Conservation (phyloP, 1,284 basidiomycete species). For the Ustilago crameri region DNA sequence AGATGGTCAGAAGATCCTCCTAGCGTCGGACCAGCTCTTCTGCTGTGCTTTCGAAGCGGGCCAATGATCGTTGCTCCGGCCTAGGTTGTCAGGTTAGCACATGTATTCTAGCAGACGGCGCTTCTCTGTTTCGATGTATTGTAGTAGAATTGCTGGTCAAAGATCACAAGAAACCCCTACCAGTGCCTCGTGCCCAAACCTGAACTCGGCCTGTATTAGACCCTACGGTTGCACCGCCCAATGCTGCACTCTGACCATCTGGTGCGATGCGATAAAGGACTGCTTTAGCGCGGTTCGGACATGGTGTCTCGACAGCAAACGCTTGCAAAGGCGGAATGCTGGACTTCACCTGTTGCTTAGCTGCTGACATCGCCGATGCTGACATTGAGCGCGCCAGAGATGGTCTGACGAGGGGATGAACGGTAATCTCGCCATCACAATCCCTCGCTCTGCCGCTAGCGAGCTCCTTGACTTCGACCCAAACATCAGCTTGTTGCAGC, state of each 20-base stretch:
- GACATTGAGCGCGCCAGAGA: conserved; percentile 26
- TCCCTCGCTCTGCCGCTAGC: conserved; percentile 49
- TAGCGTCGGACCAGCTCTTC: conserved; percentile 79
- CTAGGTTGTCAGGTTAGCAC: background rate
- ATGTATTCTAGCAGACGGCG: conserved; percentile 16
- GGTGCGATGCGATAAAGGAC: conserved; percentile 47
- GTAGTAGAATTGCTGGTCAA: background rate
- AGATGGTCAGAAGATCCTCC: conserved; percentile 80
- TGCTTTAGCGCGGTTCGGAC: conserved; percentile 39
- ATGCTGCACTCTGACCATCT: conserved; percentile 44
- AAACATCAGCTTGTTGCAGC: conserved; percentile 38
- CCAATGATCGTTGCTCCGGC: conserved; percentile 5
- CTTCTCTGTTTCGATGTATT: conserved; percentile 8
- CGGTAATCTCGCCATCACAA: conserved; percentile 55
- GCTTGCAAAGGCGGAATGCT: conserved; percentile 32
- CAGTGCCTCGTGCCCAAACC: conserved; percentile 48
- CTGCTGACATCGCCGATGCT: background rate
- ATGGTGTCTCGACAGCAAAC: conserved; percentile 46
- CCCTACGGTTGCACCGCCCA: conserved; percentile 25
- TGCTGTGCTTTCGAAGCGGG: conserved; percentile 73
- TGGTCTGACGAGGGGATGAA: conserved; percentile 42
- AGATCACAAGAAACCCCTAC: conserved; percentile 37
- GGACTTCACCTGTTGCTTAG: background rate
- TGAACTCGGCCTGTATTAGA: conserved; percentile 43
- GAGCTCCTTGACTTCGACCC: conserved; percentile 56